Conservation (phyloP, 2,329 filamentous ascomycete genomes). For the Trichoderma atroviride region DNA sequence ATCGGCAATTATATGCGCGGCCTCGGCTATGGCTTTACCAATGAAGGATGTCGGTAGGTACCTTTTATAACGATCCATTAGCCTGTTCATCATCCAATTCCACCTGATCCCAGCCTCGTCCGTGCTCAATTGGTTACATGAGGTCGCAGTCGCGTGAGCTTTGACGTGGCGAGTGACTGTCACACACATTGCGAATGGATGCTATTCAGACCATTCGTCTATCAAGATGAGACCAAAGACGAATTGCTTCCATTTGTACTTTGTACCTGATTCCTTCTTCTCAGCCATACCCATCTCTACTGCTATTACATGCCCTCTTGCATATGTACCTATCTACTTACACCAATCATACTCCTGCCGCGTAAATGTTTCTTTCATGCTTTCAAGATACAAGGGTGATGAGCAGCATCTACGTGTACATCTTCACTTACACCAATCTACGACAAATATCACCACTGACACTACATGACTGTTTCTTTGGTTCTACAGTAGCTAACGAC, state of each 20-base stretch:
- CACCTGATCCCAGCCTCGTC: not conserved
- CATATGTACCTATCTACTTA: not conserved
- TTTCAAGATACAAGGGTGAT: not conserved
- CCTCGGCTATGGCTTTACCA: conserved; percentile 64
- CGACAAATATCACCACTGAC: not conserved
- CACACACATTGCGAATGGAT: not conserved
- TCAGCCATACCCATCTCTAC: not conserved
- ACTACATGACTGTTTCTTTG: not conserved
- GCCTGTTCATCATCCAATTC: not conserved
- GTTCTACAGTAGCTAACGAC: conserved; percentile 13
- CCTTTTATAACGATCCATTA: not conserved
- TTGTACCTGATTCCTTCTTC: not conserved
- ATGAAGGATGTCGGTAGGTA: conserved; percentile 65
- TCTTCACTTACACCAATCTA: not conserved
- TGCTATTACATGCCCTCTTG: not conserved
- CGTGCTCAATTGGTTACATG: not conserved
- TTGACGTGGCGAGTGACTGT: not conserved
- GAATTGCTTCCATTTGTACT: not conserved
- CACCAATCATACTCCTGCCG: not conserved
- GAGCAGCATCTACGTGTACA: not conserved
- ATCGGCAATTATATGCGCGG: conserved; percentile 64
- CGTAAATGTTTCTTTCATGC: not conserved
- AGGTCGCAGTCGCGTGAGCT: not conserved
- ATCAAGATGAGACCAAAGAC: not conserved
- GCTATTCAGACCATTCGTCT: not conserved